Percentiles rank a stretch among this genome's conserved stretches.
Evolutionary conservation across 108 stramenopile species (phyloP).

Genomic region (Epithemia pelagica): DNA sequence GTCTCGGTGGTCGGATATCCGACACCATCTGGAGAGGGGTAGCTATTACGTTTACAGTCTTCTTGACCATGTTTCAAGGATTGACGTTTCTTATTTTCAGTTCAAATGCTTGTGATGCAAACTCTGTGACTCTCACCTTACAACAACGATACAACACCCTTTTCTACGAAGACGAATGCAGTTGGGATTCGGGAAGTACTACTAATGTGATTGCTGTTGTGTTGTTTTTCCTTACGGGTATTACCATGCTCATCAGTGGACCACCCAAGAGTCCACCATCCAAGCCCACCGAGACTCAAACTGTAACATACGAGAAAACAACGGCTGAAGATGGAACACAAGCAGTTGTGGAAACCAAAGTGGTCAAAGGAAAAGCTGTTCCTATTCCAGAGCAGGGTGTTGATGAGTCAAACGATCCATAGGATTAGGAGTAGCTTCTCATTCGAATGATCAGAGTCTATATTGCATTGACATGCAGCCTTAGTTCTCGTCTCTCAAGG

Average conservation of each 20-base stretch:
- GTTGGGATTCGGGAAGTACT: slow-evolving; percentile 9
- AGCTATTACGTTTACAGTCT: slow-evolving; percentile 3
- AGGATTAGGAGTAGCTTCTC: too few relatives aligned
- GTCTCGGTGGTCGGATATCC: too few relatives aligned
- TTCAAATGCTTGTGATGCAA: slow-evolving; percentile 16
- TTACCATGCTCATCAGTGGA: slow-evolving; percentile 1
- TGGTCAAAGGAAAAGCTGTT: too few relatives aligned
- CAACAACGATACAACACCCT: not conserved
- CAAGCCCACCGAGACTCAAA: too few relatives aligned
- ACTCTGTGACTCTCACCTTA: not conserved
- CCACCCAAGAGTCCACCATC: not conserved
- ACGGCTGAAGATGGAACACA: not conserved
- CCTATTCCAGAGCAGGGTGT: too few relatives aligned
- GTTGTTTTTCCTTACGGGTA: slow-evolving; percentile 11
- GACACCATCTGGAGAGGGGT: not conserved
- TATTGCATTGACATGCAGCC: too few relatives aligned
- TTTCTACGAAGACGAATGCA: slow-evolving; percentile 1
- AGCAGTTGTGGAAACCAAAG: too few relatives aligned
- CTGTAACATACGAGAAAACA: too few relatives aligned
- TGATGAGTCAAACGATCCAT: too few relatives aligned
- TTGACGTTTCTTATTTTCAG: slow-evolving; percentile 16
- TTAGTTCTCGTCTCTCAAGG: too few relatives aligned
- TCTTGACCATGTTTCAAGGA: slow-evolving; percentile 26
- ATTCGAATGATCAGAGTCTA: too few relatives aligned
- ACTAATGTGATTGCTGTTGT: slow-evolving; percentile 9